Percentiles rank a stretch among this genome's conserved stretches.
phyloP scores from a whole-genome alignment of 164 flowering plant species.

The Brasenia schreberi region DNA sequence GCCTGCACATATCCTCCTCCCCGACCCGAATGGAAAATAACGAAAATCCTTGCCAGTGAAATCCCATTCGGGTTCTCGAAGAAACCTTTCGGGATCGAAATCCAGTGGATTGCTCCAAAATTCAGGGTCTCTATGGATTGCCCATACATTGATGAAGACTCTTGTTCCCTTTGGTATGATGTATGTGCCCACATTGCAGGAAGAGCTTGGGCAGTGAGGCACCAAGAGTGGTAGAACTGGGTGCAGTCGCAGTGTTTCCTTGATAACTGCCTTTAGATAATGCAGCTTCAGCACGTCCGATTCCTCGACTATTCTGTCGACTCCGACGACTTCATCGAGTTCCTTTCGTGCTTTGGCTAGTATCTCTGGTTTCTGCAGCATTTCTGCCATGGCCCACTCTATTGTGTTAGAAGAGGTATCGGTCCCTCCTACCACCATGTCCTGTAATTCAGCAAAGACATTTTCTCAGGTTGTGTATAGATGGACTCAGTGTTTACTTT shows the following conservation, averaged over 20 bases:
- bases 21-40: conserved; percentile 46
- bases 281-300: conserved; percentile 15
- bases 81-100: conserved; percentile 23
- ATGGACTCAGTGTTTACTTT: not conserved
- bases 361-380: conserved; percentile 10
- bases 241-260: conserved; percentile 28
- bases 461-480: not conserved
- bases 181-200: conserved; percentile 22
- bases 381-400: conserved; percentile 25
- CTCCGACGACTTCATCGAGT: conserved; percentile 13
- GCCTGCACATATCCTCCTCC: conserved; percentile 45
- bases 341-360: conserved; percentile 17
- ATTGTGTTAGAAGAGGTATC: conserved; percentile 16
- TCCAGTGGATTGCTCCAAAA: conserved; percentile 25
- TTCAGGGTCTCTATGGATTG: conserved; percentile 36
- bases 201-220: conserved; percentile 4
- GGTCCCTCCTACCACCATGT: conserved; percentile 15
- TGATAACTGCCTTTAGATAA: conserved; percentile 24
- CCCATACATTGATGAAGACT: conserved; percentile 28
- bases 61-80: conserved; percentile 4
- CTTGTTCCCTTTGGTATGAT: conserved; percentile 19
- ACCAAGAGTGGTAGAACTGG: conserved; percentile 20
- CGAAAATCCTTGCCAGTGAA: conserved; percentile 15
- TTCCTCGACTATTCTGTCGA: conserved; percentile 13
- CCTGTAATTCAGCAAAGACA: conserved; percentile 5